A percentile compares a stretch with the other conserved stretches of the same genome.
These are phyloP conservation scores for Lentinula novae-zelandiae DNA, from an alignment of 1,284 basidiomycete species.

Conservation along the genomic window DNA sequence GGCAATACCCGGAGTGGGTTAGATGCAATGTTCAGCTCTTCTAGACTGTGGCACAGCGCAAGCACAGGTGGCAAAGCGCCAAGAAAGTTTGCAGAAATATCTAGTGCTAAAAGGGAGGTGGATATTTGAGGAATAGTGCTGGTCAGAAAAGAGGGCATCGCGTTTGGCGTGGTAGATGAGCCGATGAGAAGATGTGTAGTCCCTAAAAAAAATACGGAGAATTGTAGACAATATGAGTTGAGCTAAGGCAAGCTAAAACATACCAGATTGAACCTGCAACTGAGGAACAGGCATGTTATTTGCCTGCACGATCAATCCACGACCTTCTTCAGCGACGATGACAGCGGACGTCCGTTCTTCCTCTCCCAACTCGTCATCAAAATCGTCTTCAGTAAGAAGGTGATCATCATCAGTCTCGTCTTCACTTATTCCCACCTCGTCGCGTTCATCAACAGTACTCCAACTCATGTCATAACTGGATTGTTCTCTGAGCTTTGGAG, in stretches of 20 bases:
- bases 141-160: constrained; percentile 72
- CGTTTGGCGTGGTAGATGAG: constrained; percentile 71
- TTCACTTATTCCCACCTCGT: constrained; percentile 66
- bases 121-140: constrained; percentile 66
- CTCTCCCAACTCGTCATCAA: constrained; percentile 44
- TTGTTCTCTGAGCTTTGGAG: constrained; percentile 51
- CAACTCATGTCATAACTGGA: constrained; percentile 72
- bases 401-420: constrained; percentile 72
- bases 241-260: constrained; percentile 20
- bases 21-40: constrained; percentile 91
- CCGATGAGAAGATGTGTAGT: constrained; percentile 88
- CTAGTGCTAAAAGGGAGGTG: constrained; percentile 79
- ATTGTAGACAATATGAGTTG: constrained; percentile 8
- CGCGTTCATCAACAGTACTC: constrained; percentile 69
- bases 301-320: constrained; percentile 73
- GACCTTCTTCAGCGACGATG: constrained; percentile 76
- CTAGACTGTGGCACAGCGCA: constrained; percentile 72
- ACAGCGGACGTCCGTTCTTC: constrained; percentile 69
- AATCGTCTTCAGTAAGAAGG: constrained; percentile 44
- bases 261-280: constrained; percentile 67
- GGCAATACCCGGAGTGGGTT: constrained; percentile 88
- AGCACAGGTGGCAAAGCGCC: constrained; percentile 78
- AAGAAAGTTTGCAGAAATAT: constrained; percentile 87
- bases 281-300: constrained; percentile 57
- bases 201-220: constrained; percentile 41